phyloP scores from a whole-genome alignment of 805 yeast genomes.

The Pichia paraexigua region DNA sequence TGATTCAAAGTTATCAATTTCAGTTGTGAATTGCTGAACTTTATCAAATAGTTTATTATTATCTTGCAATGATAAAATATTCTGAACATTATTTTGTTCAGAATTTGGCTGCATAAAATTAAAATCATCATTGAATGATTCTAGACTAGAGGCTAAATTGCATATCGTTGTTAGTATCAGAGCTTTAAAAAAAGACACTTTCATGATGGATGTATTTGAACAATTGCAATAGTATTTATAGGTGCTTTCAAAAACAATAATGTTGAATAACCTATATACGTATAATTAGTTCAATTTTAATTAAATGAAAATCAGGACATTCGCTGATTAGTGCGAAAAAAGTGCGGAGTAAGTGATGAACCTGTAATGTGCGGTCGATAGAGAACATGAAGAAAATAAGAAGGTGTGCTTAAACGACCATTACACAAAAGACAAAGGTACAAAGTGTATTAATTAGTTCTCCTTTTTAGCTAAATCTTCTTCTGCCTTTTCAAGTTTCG shows the following conservation, averaged over 20 bases:
- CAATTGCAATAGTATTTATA: no score
- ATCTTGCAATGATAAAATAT: neutral
- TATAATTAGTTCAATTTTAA: no score
- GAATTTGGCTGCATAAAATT: neutral
- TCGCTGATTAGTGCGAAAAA: neutral
- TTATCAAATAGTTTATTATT: neutral
- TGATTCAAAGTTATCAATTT: neutral
- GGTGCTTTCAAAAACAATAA: no score
- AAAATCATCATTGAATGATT: neutral
- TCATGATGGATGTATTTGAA: neutral
- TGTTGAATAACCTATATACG: no score
- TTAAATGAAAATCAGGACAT: neutral
- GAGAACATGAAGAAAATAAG: neutral
- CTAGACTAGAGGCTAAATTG: neutral
- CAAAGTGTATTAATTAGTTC: neutral
- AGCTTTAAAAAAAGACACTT: neutral
- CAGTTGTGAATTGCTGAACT: neutral
- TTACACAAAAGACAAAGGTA: no score
- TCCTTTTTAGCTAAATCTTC: neutral
- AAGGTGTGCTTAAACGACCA: neutral
- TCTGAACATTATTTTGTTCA: neutral
- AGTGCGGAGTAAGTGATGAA: neutral
- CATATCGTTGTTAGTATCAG: neutral
- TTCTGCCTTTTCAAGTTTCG: constrained; percentile 10
- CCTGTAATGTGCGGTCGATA: neutral